Conservation (phyloP, 371 early-diverging fungal genomes). For the Rhizopus delemar region DNA sequence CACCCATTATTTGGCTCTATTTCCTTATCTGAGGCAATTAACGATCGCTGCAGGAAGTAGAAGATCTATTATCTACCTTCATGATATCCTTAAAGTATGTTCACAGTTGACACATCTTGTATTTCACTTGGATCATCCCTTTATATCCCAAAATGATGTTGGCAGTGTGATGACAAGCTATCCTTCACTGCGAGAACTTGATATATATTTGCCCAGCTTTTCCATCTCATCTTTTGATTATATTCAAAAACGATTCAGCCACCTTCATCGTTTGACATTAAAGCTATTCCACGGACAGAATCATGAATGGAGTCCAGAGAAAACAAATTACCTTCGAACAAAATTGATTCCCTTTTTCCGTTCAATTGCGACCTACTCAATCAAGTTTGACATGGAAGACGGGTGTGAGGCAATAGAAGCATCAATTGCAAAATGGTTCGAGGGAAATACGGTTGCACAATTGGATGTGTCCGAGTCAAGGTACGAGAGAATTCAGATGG, state of each 20-base stretch:
- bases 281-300: not conserved
- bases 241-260: not conserved
- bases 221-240: not conserved
- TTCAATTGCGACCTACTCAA: not conserved
- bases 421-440: not conserved
- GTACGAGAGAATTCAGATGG: not conserved
- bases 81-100: not conserved
- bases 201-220: not conserved
- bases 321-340: not conserved
- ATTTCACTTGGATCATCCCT: not conserved
- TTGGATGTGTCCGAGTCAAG: not conserved
- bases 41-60: slow-evolving; percentile 8
- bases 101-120: not conserved
- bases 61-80: not conserved
- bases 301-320: not conserved
- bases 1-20: not conserved
- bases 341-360: not conserved
- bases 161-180: not conserved
- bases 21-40: slow-evolving; percentile 11
- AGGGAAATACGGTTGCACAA: not conserved
- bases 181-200: not conserved
- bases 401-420: not conserved
- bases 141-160: not conserved
- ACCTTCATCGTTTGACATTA: not conserved
- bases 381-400: not conserved